phyloP scores from a whole-genome alignment of 164 flowering plant genomes.

The Euptelea pleiosperma region DNA sequence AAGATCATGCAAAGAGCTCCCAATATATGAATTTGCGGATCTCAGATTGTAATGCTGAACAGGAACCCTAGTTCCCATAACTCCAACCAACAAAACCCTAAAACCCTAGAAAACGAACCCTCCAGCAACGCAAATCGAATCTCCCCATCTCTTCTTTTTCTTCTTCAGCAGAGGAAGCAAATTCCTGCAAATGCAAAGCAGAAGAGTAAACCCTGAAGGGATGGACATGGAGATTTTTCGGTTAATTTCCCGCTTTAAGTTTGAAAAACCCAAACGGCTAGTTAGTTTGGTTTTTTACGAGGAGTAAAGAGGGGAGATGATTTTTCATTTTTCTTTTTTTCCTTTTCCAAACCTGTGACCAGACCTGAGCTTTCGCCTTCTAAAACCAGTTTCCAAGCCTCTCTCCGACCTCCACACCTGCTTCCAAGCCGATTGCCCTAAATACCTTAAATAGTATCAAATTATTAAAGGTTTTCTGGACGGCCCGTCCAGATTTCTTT shows the following conservation, averaged over 20 bases:
- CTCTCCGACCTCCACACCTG: conserved; percentile 34
- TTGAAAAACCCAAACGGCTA: conserved; percentile 13
- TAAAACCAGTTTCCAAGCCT: conserved; percentile 40
- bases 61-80: conserved; percentile 60
- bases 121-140: not conserved
- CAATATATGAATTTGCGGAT: conserved; percentile 57
- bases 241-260: not conserved
- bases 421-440: conserved; percentile 22
- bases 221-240: conserved; percentile 1
- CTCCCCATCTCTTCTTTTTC: conserved; percentile 6
- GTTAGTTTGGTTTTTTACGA: not conserved
- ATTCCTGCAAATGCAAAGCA: conserved; percentile 13
- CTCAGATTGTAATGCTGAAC: conserved; percentile 55
- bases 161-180: conserved; percentile 7
- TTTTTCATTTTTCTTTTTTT: not conserved
- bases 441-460: too few species aligned
- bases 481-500: too few species aligned
- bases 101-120: conserved; percentile 7
- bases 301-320: not conserved
- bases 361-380: conserved; percentile 33
- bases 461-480: too few species aligned
- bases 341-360: conserved; percentile 31
- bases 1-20: conserved; percentile 61
- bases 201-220: not conserved
- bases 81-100: conserved; percentile 12